These are phyloP conservation scores for Neurospora africana DNA, from an alignment of 495 filamentous ascomycete species.

Conservation along the genomic window DNA sequence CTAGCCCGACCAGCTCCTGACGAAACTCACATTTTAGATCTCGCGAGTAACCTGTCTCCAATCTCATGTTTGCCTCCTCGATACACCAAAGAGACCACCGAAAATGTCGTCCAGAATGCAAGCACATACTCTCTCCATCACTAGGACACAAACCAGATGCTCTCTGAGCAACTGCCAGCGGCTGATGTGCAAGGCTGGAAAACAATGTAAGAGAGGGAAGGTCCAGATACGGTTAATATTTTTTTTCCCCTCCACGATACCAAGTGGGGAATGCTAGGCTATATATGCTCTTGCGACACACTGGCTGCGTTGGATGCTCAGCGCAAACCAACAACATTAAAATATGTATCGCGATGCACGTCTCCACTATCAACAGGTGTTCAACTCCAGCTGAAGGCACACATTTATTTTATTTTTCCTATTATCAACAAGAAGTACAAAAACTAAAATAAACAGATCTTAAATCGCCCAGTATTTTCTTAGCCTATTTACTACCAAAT, in stretches of 20 bases:
- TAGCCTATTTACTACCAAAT: not conserved
- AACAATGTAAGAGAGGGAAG: not conserved
- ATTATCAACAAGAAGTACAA: not conserved
- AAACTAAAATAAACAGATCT: not conserved
- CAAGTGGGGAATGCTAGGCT: not conserved
- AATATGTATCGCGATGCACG: not conserved
- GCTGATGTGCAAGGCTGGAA: not conserved
- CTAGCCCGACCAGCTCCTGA: too few relatives aligned
- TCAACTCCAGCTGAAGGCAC: not conserved
- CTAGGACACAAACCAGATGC: not conserved
- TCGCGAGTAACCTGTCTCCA: not conserved
- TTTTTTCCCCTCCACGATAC: not conserved
- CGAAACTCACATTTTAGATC: not conserved
- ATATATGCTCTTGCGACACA: not conserved
- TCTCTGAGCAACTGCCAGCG: not conserved
- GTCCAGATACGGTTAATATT: not conserved
- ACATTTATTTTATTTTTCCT: not conserved
- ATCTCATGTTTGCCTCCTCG: too few relatives aligned
- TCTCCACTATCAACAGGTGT: not conserved
- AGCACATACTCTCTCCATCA: too few relatives aligned
- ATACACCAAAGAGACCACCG: too few relatives aligned
- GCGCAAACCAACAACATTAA: not conserved
- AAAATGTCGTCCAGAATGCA: too few relatives aligned
- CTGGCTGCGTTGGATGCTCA: not conserved
- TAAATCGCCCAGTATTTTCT: not conserved